Percentiles rank a stretch among this genome's conserved stretches.
phyloP scores from a whole-genome alignment of 441 rosid species.

The Francoa sonchifolia region DNA sequence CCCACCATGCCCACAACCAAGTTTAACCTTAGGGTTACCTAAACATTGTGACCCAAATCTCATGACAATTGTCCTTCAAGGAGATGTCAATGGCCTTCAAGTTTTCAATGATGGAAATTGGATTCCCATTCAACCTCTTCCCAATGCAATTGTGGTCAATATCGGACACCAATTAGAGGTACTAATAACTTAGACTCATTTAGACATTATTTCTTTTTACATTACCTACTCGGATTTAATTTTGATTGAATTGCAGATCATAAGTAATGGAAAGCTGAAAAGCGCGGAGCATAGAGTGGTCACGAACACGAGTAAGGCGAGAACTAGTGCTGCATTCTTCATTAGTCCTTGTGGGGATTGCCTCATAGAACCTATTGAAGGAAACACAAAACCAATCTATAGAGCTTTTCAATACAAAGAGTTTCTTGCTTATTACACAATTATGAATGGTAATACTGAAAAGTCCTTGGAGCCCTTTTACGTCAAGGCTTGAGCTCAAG shows the following conservation, averaged over 20 bases:
- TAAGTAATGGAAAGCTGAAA: conserved; percentile 18
- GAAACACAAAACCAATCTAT: conserved; percentile 12
- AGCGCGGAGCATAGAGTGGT: conserved; percentile 19
- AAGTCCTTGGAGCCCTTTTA: too few species aligned
- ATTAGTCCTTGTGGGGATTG: conserved; percentile 6
- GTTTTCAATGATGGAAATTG: conserved; percentile 26
- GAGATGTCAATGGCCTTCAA: conserved; percentile 23
- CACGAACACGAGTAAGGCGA: conserved; percentile 10
- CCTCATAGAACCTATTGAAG: conserved; percentile 15
- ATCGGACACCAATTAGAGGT: conserved; percentile 24
- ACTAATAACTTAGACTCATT: too few species aligned
- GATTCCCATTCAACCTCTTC: conserved; percentile 23
- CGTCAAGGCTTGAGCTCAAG: too few species aligned
- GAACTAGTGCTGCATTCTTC: conserved; percentile 14
- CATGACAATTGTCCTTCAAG: conserved; percentile 22
- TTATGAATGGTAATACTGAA: too few species aligned
- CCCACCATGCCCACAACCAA: conserved; percentile 29
- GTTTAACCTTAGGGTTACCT: conserved; percentile 18
- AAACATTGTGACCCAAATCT: conserved; percentile 20
- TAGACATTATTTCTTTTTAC: background rate
- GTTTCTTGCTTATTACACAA: conserved; percentile 2
- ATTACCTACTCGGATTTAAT: background rate
- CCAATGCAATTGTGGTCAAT: conserved; percentile 22
- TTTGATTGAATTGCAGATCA: conserved; percentile 9
- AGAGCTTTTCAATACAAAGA: conserved; percentile 13